Conservation (phyloP, 192 early-diverging fungal genomes). For the Coemansia sp. region DNA sequence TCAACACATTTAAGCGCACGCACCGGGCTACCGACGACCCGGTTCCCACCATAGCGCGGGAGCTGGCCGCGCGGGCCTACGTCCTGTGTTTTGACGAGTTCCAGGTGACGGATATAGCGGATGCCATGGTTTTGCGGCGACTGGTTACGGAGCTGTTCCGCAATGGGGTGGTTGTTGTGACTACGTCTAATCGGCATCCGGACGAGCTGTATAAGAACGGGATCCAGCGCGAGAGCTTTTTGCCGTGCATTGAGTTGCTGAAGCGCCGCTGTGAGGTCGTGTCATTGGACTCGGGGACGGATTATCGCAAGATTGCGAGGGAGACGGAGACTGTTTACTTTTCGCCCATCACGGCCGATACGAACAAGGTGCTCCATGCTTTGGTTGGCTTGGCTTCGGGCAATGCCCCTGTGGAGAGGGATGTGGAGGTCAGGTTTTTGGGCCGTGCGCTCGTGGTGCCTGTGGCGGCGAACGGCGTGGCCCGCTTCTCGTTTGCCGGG, state of each 20-base stretch:
- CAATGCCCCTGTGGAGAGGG: constrained; percentile 9
- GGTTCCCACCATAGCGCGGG: constrained; percentile 68
- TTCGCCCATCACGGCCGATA: constrained; percentile 56
- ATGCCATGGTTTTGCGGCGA: constrained; percentile 89
- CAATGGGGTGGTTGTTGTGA: constrained; percentile 83
- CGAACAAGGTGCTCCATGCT: constrained; percentile 34
- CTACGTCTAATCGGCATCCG: constrained; percentile 92
- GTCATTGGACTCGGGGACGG: constrained; percentile 83
- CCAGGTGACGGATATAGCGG: constrained; percentile 93
- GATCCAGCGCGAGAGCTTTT: constrained; percentile 87
- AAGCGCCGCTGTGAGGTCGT: constrained; percentile 79
- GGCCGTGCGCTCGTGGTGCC: constrained; percentile 74
- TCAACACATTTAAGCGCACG: constrained; percentile 60
- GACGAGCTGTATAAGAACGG: constrained; percentile 95
- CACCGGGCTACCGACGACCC: constrained; percentile 58
- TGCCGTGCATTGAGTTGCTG: constrained; percentile 88
- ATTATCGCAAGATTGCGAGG: constrained; percentile 75
- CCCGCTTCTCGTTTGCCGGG: constrained; percentile 72
- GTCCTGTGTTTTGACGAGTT: constrained; percentile 97
- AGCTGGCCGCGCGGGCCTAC: constrained; percentile 76
- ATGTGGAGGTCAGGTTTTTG: constrained; percentile 61
- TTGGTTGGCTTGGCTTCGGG: constrained; percentile 36
- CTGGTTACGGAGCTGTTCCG: constrained; percentile 80
- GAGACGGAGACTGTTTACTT: constrained; percentile 68
- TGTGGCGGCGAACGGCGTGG: constrained; percentile 62